Percentiles rank a stretch among this genome's conserved stretches.
Conservation (phyloP, 768 basidiomycete species). For the Auricularia sp. region DNA sequence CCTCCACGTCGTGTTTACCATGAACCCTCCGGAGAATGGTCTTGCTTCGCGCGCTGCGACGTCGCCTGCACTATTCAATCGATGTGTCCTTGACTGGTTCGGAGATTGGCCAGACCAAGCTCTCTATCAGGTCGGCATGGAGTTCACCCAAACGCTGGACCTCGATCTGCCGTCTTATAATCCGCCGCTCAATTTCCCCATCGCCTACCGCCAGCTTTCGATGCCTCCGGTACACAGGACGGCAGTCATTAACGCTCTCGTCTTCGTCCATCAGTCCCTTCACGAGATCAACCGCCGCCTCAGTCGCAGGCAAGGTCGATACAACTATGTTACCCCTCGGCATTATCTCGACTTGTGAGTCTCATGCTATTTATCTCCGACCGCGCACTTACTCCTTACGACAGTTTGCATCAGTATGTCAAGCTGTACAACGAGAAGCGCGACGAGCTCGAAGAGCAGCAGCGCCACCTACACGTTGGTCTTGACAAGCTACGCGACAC, state of each 20-base stretch:
- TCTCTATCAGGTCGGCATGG: conserved; percentile 94
- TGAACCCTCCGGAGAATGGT: conserved; percentile 96
- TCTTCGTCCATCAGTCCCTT: conserved; percentile 82
- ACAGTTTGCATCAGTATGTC: conserved; percentile 94
- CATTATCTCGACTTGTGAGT: conserved; percentile 98
- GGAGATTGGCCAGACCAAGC: conserved; percentile 99
- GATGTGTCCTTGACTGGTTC: conserved; percentile 99
- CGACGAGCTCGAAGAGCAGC: conserved; percentile 95
- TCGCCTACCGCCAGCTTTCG: conserved; percentile 72
- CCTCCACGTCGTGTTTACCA: conserved; percentile 96
- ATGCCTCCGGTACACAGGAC: conserved; percentile 84
- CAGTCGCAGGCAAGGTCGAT: conserved; percentile 86
- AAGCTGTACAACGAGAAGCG: conserved; percentile 91
- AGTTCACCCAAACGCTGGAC: conserved; percentile 91
- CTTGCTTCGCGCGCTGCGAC: conserved; percentile 93
- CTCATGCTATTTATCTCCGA: not conserved
- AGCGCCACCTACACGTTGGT: conserved; percentile 95
- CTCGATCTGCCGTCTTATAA: conserved; percentile 76
- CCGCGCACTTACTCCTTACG: not conserved
- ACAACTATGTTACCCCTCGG: conserved; percentile 93
- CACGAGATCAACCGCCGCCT: conserved; percentile 83
- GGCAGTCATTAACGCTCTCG: conserved; percentile 88
- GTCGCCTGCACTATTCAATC: conserved; percentile 95
- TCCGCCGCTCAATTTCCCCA: conserved; percentile 76
- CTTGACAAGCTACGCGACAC: conserved; percentile 94